Evolutionary conservation across 352 stramenopile genomes (phyloP), one percentile per base, ranked within the genome.

Genomic region (Globisporangium cederbergense): DNA sequence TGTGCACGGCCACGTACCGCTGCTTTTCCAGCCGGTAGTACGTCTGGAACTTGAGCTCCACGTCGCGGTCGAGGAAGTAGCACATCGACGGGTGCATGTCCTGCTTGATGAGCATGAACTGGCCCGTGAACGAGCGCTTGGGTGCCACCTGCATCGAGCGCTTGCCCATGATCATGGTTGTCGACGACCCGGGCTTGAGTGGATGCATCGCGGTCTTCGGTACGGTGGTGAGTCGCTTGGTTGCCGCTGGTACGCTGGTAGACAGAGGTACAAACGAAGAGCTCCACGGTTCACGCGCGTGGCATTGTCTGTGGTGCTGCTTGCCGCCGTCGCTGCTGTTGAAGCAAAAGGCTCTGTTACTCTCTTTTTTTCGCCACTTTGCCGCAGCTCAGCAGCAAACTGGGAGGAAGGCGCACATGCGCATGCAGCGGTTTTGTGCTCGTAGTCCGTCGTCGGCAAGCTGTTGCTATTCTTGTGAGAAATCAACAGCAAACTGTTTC

Each of bases 41-140:
- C 0, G 73, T 77, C 66, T 89, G 80, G 68, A 88, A 89, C 55
- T 84, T 77, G 52, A 75, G 75, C 63, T 89, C 80, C 28, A 88
- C 71, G 49, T 79, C 70, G 54, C 66, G 68, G 49, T 89, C 77
- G 54, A 82, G 25, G 46, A 89, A 89, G 65, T 75, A 78, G 61
- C 75, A 78, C 32, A 84, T 65, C 11, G 77, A 36, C 11, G 66
- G 38, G 58, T 87, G 76, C 14, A 75, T 73, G 13, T 79, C 75
- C 38, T 85, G 75, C 53, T 79, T 67, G 18, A 79, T 69, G 20
- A 83, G 46, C 30, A 78, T 62, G 14, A 74, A 56, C 4, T 66
- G 50, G 18, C 70, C 30, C 50, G 72, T 46, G 50, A 72, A 0
- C 56, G 77, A 36, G 25, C 69, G 67, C 58, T 78, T 55, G 13